These are phyloP conservation scores for Rosellinia necatrix DNA, from an alignment of 2,329 filamentous ascomycete genomes.

Conservation along the genomic window DNA sequence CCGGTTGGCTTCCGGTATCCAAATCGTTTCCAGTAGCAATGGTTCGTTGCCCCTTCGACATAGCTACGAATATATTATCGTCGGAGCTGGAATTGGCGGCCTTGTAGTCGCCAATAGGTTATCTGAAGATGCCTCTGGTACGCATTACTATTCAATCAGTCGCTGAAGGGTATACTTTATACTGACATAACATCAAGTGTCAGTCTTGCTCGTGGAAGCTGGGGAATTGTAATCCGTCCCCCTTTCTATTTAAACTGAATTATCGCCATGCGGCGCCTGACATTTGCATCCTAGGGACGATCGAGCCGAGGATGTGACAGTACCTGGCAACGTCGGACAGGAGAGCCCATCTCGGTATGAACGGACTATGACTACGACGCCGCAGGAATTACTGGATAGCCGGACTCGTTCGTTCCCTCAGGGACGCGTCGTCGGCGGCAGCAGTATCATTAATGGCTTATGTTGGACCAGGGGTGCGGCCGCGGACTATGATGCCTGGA, in stretches of 20 bases:
- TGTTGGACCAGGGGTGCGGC: conserved; percentile 47
- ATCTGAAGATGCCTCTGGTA: conserved; percentile 32
- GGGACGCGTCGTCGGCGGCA: conserved; percentile 47
- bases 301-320: conserved; percentile 33
- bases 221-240: conserved; percentile 32
- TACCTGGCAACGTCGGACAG: conserved; percentile 34
- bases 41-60: conserved; percentile 21
- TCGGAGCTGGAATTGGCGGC: conserved; percentile 37
- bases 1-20: conserved; percentile 15
- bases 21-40: conserved; percentile 16
- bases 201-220: conserved; percentile 36
- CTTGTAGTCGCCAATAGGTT: conserved; percentile 37
- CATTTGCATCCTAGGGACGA: conserved; percentile 30
- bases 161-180: neutral
- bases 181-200: conserved; percentile 30
- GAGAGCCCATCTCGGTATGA: conserved; percentile 37
- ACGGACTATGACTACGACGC: conserved; percentile 38
- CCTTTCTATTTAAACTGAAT: conserved; percentile 18
- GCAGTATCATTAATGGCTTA: conserved; percentile 48
- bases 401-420: conserved; percentile 43
- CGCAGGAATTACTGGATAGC: conserved; percentile 42
- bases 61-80: conserved; percentile 37
- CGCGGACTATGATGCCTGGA: conserved; percentile 50
- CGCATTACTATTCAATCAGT: neutral
- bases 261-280: neutral